phyloP scores from a whole-genome alignment of 352 stramenopile species.

The Phytophthora lateralis region DNA sequence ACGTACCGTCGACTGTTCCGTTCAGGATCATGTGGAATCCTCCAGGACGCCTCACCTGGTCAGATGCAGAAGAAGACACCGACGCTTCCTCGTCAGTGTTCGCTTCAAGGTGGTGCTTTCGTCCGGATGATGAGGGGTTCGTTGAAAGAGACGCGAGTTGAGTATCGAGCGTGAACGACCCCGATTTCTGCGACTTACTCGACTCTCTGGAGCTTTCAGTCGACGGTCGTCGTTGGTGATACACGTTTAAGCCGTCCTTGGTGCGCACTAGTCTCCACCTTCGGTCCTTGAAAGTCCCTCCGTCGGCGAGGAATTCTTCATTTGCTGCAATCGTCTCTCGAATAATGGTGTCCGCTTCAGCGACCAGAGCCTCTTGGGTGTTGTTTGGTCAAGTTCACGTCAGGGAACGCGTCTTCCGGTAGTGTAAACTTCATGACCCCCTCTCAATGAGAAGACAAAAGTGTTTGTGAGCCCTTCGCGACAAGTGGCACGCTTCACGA shows the following conservation, averaged over 20 bases:
- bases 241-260: conserved; percentile 36
- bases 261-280: conserved; percentile 40
- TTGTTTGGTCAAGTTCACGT: conserved; percentile 27
- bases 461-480: no score
- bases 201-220: not conserved
- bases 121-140: not conserved
- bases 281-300: conserved; percentile 20
- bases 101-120: not conserved
- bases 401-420: conserved; percentile 34
- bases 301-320: conserved; percentile 28
- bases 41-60: conserved; percentile 27
- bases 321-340: conserved; percentile 41
- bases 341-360: conserved; percentile 41
- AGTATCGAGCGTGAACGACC: not conserved
- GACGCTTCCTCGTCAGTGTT: conserved; percentile 11
- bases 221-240: conserved; percentile 8
- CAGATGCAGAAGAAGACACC: conserved; percentile 1
- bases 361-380: conserved; percentile 23
- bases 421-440: conserved; percentile 42
- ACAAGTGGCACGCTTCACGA: no score
- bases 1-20: conserved; percentile 48
- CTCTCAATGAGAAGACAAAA: no score
- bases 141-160: not conserved
- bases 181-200: not conserved
- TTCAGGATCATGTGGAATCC: conserved; percentile 49